Percentiles rank a stretch among this genome's conserved stretches.
phyloP scores from a whole-genome alignment of 2,329 filamentous ascomycete species.

The Colletotrichum nymphaeae region DNA sequence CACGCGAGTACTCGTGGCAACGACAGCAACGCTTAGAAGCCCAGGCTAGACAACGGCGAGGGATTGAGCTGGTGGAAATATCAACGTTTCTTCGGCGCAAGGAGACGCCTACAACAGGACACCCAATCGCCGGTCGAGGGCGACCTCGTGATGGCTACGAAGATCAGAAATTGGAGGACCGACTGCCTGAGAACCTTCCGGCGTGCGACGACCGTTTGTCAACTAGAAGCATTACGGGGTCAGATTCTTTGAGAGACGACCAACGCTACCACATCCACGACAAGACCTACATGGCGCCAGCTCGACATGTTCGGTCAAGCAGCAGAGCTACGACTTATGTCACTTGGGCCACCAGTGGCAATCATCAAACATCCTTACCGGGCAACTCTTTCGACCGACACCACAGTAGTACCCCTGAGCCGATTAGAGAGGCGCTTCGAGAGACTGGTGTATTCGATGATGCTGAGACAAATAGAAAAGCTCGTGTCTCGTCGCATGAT shows the following conservation, averaged over 20 bases:
- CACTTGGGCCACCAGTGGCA: slow-evolving; percentile 39
- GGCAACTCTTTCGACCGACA: not conserved
- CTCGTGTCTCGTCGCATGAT: not conserved
- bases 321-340: slow-evolving; percentile 35
- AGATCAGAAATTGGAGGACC: not conserved
- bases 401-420: slow-evolving; percentile 18
- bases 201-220: not conserved
- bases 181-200: not conserved
- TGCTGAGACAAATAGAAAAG: not conserved
- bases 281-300: not conserved
- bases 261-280: not conserved
- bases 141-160: too few species aligned
- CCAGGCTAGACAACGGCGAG: slow-evolving; percentile 42
- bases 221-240: not conserved
- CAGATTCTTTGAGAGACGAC: not conserved
- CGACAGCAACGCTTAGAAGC: slow-evolving; percentile 36
- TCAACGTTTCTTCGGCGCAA: slow-evolving; percentile 47
- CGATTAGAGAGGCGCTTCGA: slow-evolving; percentile 10
- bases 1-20: not conserved
- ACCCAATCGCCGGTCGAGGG: too few species aligned
- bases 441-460: slow-evolving; percentile 25
- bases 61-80: slow-evolving; percentile 48
- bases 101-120: not conserved
- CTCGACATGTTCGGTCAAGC: not conserved
- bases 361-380: not conserved